Base-by-base conservation (phyloP, 257 asterid species). In the Rehmannia glutinosa region DNA sequence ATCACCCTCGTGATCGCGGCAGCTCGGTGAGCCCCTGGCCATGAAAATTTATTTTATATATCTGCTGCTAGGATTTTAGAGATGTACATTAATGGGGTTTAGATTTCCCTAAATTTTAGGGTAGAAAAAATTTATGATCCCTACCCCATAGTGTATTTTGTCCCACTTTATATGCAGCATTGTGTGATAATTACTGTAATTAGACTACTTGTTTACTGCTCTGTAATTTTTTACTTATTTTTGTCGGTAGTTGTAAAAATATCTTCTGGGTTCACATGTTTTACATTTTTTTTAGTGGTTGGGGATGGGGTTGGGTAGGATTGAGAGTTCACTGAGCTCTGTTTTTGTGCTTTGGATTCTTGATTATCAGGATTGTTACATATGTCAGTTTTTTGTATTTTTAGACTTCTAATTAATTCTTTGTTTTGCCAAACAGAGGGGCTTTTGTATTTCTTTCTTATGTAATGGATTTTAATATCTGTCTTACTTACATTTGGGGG, bases 1-100 rank as follows among this genome's bases (percentile, higher is more conserved):
- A 86, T 73, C 97, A 91, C 77, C 97, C 97, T 36, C 83, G 72
- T 30, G 84, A 91, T 84, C 91, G 85, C 12, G 64, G 60, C 68
- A 59, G 62, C 83, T 69, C 83, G 54, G 97, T 91, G 68, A 74
- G 89, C 32, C 58, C 55, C 50, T 56, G 9, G 64, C 45, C 57
- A 11, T 15, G 8, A 30, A 38, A n/a, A 42, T 55, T 28, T 55
- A 8, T 58, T 53, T 3, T 43, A 36, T 60, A 17, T 16, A 15
- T 54, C 8, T 20, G 24, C 11, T 70, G 42, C 28, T 6, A 17
- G 19, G 30, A 17, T 54, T 33, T 46, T 66, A 17, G 24, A 42
- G 15, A 1, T 59, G 54, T 36, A 3, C 21, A 43, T 35, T 12
- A 8, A 32, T 32, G 45, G 20, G 46, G 16, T 51, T 39, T 45